phyloP scores from a whole-genome alignment of 2,329 filamentous ascomycete genomes.

The Scolecobasidium constrictum region DNA sequence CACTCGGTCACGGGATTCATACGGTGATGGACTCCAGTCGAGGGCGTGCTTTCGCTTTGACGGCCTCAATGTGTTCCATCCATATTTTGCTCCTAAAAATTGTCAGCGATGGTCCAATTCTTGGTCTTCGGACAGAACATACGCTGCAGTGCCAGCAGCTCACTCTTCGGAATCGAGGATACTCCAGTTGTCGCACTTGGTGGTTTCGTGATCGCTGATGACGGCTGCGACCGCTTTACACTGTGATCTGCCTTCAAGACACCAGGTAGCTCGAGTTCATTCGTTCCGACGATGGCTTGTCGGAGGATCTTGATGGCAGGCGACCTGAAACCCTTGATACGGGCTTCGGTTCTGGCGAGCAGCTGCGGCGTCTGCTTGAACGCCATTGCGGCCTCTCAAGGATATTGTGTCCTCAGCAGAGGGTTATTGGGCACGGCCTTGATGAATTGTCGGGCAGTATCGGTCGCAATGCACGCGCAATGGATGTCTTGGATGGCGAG shows the following conservation, averaged over 20 bases:
- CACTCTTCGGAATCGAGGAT: neutral
- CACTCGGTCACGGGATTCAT: neutral
- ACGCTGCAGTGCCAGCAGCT: neutral
- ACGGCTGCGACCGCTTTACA: neutral
- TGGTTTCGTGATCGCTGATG: neutral
- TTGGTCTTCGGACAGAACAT: too few species aligned
- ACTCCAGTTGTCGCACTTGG: neutral
- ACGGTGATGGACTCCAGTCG: neutral
- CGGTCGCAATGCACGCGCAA: too few species aligned
- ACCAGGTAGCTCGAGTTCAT: neutral
- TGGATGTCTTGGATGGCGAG: too few species aligned
- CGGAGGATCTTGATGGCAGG: neutral
- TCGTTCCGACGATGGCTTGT: neutral
- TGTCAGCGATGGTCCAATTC: too few species aligned
- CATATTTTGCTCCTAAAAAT: neutral
- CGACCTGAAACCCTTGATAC: neutral
- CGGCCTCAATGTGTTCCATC: neutral
- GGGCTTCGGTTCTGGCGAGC: neutral
- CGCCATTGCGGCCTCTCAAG: neutral
- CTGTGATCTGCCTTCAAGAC: neutral
- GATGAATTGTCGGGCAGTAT: too few species aligned
- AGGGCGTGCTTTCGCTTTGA: neutral
- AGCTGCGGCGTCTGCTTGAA: neutral
- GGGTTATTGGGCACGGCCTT: too few species aligned
- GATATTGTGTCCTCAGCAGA: too few species aligned